Percentiles rank a stretch among this genome's conserved stretches.
Conservation (phyloP, 176 grass and related monocot species). For the Stipa capillata region DNA sequence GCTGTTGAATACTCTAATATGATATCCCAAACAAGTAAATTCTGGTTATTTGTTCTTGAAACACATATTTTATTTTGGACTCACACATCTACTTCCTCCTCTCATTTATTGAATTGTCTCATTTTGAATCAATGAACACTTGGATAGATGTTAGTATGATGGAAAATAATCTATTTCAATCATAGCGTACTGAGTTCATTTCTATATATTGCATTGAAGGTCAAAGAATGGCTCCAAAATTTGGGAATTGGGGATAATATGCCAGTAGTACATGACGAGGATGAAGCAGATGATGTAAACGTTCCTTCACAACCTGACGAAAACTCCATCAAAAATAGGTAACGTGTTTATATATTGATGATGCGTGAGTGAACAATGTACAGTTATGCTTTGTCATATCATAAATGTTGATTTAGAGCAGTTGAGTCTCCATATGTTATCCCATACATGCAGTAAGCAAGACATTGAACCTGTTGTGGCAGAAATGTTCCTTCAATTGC, state of each 20-base stretch:
- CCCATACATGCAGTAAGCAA: conserved; percentile 54
- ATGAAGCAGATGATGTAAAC: conserved; percentile 90
- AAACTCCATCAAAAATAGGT: conserved; percentile 82
- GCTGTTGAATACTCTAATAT: too few species aligned
- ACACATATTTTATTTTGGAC: background rate
- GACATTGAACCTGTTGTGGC: conserved; percentile 52
- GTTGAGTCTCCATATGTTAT: conserved; percentile 51
- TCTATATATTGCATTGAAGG: conserved; percentile 40
- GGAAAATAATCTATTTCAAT: background rate
- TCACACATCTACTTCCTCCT: background rate
- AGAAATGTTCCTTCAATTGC: conserved; percentile 99
- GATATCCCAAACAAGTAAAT: background rate
- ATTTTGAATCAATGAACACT: background rate
- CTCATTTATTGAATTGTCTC: background rate
- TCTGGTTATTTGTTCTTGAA: background rate
- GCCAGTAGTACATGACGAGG: conserved; percentile 81
- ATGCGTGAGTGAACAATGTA: background rate
- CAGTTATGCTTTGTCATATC: conserved; percentile 20
- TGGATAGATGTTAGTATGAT: background rate
- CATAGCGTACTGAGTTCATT: background rate
- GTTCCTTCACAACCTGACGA: conserved; percentile 64
- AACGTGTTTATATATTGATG: conserved; percentile 1
- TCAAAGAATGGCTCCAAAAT: conserved; percentile 99
- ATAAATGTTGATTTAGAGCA: conserved; percentile 36
- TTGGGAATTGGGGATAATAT: conserved; percentile 86